Evolutionary conservation across 805 yeast genomes (phyloP), one percentile per base, ranked within the genome.

Genomic region (Huiozyma sinensis): DNA sequence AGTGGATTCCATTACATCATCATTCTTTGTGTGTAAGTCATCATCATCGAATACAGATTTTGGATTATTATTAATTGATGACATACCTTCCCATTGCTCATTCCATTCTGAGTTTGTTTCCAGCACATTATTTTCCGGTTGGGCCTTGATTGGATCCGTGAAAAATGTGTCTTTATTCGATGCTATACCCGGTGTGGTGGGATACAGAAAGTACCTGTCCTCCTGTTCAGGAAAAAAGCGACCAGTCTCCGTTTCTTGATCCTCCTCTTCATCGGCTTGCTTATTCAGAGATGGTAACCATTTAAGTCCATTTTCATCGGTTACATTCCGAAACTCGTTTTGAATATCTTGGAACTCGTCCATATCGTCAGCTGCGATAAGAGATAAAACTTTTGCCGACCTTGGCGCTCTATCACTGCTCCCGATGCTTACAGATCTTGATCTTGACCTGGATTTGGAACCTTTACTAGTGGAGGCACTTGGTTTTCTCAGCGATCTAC

Each of bases 301-400:
- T 2, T 57, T 42, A 27, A 51, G 44, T n/a, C 59, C 61, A 24
- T 50, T 55, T 6, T 51, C 57, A 38, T 50, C 55, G 32, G 53
- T 43, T 7, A 55, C 60, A 41, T 50, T 48, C 36, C 50, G 43
- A 38, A 61, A 59, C 13, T 53, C 64, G 32, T 58, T 57, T 40
- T 61, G 64, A 24, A 61, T 44, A 47, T 56, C 59, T 39, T 56
- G 50, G 45, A 57, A 61, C 32, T 61, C 66, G 40, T 58, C 58
- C 52, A 58, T 49, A 44, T 61, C 64, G 31, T 58, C 64, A 1
- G 58, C 60, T 10, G 48, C 61, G 30, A 61, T 52, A 30, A 50
- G 52, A 1, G 65, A 59, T 13, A 59, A 39, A 6, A 59, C 58
- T 36, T 50, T 54, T 28, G 61, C 60, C 9, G 62, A 52, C 33